Evolutionary conservation across 257 asterid species (phyloP).

Genomic region (Rehmannia glutinosa): DNA sequence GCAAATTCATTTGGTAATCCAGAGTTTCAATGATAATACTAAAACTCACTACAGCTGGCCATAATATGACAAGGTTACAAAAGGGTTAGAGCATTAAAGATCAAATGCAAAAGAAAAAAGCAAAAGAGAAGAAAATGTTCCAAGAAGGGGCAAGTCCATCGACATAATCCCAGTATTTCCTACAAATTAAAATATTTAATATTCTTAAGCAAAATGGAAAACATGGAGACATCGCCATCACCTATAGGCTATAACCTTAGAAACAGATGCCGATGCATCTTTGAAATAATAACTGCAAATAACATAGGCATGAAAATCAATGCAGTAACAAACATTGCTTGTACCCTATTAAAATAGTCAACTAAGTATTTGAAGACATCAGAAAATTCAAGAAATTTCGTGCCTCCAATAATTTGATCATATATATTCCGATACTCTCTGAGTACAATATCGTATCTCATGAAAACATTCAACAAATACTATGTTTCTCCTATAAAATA

Average conservation of each 20-base stretch:
- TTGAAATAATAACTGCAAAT: neutral
- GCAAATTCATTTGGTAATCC: neutral
- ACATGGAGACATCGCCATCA: neutral
- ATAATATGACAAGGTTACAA: too few relatives aligned
- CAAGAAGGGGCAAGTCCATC: neutral
- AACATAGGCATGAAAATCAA: neutral
- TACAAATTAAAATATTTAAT: neutral
- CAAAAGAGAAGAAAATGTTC: neutral
- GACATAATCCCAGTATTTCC: neutral
- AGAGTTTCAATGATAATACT: neutral
- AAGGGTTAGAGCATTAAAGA: neutral
- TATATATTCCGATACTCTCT: neutral
- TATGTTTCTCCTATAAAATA: neutral
- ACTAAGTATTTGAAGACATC: neutral
- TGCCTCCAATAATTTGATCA: neutral
- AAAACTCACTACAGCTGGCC: neutral
- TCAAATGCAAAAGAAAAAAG: neutral
- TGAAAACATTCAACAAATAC: neutral
- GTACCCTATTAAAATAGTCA: neutral
- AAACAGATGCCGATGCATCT: neutral
- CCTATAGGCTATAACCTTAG: too few relatives aligned
- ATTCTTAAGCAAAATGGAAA: neutral
- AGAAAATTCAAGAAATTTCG: neutral
- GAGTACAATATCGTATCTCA: neutral
- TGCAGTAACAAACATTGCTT: neutral